These are phyloP conservation scores for Eutypella sp. DNA, from an alignment of 2,329 filamentous ascomycete species.

Conservation along the genomic window DNA sequence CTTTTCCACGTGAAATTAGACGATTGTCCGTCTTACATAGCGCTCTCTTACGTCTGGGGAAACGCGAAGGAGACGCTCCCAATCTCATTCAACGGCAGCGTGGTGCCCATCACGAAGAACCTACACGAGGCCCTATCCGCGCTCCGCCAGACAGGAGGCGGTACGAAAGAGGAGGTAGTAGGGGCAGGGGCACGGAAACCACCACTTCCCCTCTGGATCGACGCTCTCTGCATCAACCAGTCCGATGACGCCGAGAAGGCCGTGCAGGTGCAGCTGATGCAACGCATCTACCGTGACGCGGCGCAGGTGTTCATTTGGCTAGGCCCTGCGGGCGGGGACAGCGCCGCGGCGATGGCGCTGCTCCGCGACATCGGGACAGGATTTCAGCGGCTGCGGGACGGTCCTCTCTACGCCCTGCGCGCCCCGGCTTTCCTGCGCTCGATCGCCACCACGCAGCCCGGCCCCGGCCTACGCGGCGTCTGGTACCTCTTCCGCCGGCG, in stretches of 20 bases:
- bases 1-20: neutral
- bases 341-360: neutral
- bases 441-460: neutral
- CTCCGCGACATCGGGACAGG: neutral
- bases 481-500: neutral
- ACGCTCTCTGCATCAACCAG: constrained; percentile 10
- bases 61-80: neutral
- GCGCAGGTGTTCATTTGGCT: constrained; percentile 3
- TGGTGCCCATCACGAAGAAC: neutral
- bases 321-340: neutral
- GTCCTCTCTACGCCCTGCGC: neutral
- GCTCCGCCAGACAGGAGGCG: neutral
- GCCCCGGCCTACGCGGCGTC: neutral
- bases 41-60: constrained; percentile 8
- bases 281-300: constrained; percentile 5
- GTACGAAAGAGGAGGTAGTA: neutral
- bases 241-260: constrained; percentile 1
- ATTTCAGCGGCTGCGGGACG: neutral
- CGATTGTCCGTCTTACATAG: neutral
- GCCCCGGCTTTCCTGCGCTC: neutral
- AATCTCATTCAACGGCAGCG: neutral
- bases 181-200: no score
- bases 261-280: constrained; percentile 6
- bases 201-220: constrained; percentile 3
- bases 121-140: constrained; percentile 1